phyloP scores from a whole-genome alignment of 805 yeast genomes.

The Yarrowia sp. region DNA sequence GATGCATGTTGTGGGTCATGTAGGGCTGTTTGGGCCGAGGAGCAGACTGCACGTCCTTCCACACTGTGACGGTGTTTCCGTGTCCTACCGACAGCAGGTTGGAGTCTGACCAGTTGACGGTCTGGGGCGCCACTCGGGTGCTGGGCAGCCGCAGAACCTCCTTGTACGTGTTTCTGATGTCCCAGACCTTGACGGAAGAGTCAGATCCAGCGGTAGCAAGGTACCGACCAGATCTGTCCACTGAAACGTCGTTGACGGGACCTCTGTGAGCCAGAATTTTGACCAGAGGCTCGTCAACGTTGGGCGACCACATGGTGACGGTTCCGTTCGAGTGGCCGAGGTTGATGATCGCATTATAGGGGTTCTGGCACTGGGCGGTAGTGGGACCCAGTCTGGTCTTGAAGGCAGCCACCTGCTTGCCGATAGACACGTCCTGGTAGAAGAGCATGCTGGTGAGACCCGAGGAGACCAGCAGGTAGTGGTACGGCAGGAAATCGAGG shows the following conservation, averaged over 20 bases:
- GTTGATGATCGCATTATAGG: conserved; percentile 95
- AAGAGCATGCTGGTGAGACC: conserved; percentile 89
- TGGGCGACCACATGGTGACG: conserved; percentile 93
- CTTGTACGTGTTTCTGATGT: conserved; percentile 80
- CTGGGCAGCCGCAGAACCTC: conserved; percentile 67
- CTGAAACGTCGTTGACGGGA: conserved; percentile 82
- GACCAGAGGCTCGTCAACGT: conserved; percentile 82
- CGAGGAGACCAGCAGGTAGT: conserved; percentile 82
- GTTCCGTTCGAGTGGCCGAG: conserved; percentile 93
- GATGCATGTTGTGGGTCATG: conserved; percentile 79
- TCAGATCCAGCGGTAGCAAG: conserved; percentile 95
- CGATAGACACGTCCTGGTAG: conserved; percentile 96
- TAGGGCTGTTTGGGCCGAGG: conserved; percentile 61
- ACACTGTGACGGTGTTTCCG: conserved; percentile 93
- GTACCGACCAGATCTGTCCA: conserved; percentile 90
- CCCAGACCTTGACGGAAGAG: conserved; percentile 88
- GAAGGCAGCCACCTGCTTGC: conserved; percentile 79
- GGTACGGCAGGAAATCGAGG: conserved; percentile 91
- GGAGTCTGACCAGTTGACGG: conserved; percentile 81
- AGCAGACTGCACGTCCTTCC: conserved; percentile 80
- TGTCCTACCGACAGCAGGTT: conserved; percentile 89
- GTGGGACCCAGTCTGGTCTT: conserved; percentile 92
- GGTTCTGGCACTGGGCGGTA: conserved; percentile 84
- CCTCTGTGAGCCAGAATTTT: conserved; percentile 84
- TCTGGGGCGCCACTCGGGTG: conserved; percentile 85